phyloP scores from a whole-genome alignment of 2,329 filamentous ascomycete genomes.

The Scedosporium minutisporum region DNA sequence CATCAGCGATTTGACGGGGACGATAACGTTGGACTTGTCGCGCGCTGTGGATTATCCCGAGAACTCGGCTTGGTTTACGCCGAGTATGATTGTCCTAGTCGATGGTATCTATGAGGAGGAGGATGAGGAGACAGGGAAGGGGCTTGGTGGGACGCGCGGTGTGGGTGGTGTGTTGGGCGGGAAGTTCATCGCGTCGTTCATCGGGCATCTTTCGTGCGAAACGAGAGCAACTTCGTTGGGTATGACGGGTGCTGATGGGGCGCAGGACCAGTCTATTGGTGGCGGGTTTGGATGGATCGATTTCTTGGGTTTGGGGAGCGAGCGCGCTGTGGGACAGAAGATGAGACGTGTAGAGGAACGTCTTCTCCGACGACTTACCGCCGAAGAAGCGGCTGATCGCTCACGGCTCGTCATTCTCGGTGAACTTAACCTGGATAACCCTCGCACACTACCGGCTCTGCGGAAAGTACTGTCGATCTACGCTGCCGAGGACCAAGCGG shows the following conservation, averaged over 20 bases:
- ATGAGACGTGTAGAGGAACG: constrained; percentile 75
- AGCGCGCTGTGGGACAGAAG: constrained; percentile 68
- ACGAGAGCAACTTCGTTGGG: constrained; percentile 71
- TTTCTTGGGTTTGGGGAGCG: constrained; percentile 84
- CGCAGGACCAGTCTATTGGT: constrained; percentile 52
- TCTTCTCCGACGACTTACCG: constrained; percentile 40
- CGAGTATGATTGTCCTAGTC: constrained; percentile 90
- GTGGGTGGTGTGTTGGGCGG: constrained; percentile 89
- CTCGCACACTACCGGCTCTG: constrained; percentile 70
- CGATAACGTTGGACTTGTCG: constrained; percentile 72
- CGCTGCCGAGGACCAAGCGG: constrained; percentile 50
- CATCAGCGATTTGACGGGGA: constrained; percentile 79
- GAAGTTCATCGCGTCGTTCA: constrained; percentile 79
- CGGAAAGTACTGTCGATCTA: constrained; percentile 71
- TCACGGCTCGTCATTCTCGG: constrained; percentile 65
- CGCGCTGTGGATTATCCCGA: constrained; percentile 75
- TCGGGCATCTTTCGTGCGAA: constrained; percentile 87
- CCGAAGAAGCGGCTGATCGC: constrained; percentile 27
- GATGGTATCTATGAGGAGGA: constrained; percentile 97
- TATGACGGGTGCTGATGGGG: constrained; percentile 49
- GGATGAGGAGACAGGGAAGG: constrained; percentile 58
- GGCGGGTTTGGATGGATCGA: constrained; percentile 96
- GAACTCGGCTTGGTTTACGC: constrained; percentile 82
- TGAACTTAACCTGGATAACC: constrained; percentile 78
- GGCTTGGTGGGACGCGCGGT: constrained; percentile 66